Conservation (phyloP, 371 early-diverging fungal genomes). For the Lichtheimia ramosa region DNA sequence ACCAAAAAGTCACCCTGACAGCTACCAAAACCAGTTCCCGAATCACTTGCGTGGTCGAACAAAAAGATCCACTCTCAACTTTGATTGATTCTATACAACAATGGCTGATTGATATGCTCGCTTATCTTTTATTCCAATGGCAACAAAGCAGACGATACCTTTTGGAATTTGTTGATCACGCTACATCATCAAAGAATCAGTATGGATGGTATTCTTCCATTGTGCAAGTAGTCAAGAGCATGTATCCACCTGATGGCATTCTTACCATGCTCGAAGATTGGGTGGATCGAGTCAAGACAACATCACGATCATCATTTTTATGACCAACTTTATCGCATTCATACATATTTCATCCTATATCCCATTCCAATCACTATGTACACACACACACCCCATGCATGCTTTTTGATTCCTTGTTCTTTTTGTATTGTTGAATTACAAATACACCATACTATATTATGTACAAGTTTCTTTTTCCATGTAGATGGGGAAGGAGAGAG, state of each 20-base stretch:
- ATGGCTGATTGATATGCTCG: not conserved
- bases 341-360: not conserved
- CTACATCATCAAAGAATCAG: not conserved
- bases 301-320: not conserved
- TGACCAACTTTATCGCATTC: not conserved
- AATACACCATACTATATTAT: too few species aligned
- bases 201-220: not conserved
- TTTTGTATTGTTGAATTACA: too few species aligned
- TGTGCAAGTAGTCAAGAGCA: not conserved
- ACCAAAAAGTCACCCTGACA: constrained; percentile 24
- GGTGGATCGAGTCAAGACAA: not conserved
- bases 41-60: constrained; percentile 9
- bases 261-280: not conserved
- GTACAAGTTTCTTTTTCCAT: too few species aligned
- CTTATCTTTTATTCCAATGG: not conserved
- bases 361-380: not conserved
- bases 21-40: constrained; percentile 5
- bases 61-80: not conserved
- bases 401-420: not conserved
- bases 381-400: not conserved
- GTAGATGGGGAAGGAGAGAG: too few species aligned
- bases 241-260: not conserved
- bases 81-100: constrained; percentile 1
- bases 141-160: not conserved
- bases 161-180: constrained; percentile 2